Base-by-base conservation (phyloP, 257 asterid genomes). In the Gynochthodes officinalis region DNA sequence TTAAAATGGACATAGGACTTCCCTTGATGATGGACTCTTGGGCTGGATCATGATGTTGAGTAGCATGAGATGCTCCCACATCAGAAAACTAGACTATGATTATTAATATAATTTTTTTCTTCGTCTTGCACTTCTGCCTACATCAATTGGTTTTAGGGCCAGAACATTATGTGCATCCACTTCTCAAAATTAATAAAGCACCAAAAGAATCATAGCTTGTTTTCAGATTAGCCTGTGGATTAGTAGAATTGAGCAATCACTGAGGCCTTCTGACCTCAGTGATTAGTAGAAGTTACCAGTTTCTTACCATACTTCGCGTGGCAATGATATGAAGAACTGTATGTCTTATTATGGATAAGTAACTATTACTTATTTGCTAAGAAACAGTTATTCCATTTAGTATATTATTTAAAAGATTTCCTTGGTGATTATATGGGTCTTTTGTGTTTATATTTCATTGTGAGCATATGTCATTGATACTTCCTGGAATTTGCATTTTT, bases 371-470 rank as follows among this genome's bases (percentile, higher is more conserved):
- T 53, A n/a, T 16, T 50, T 33, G 42, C 43, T 33, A 60, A 60
- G 23, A 28, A 28, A 60, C 12, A 30, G 0, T 19, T 30, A 30
- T 30, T 7, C 9, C 2, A 3, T 37, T n/a, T 60, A 4, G 7
- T 58, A 28, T 19, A 27, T 30, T 14, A 13, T 58, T 58, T 25
- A 58, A 28, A 40, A 27, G 37, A 27, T 58, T 13, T 53, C 2
- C 25, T 21, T 53, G 28, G 3, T 75, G 66, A 55, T 76, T 25
- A 16, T 61, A 35, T 63, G 28, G 68, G 16, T 21, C 15, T 63
- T 37, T 61, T 19, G 15, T 32, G 33, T 8, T 59, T 13, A 7
- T 18, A 9, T 72, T 69, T 21, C 27, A 54, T 14, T 57, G 16
- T 13, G 64, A 27, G 16, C 40, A 46, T 44, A 30, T 72, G 69